Conservation (phyloP, 73 alveolate species). For the Tetrahymena thermophila region DNA sequence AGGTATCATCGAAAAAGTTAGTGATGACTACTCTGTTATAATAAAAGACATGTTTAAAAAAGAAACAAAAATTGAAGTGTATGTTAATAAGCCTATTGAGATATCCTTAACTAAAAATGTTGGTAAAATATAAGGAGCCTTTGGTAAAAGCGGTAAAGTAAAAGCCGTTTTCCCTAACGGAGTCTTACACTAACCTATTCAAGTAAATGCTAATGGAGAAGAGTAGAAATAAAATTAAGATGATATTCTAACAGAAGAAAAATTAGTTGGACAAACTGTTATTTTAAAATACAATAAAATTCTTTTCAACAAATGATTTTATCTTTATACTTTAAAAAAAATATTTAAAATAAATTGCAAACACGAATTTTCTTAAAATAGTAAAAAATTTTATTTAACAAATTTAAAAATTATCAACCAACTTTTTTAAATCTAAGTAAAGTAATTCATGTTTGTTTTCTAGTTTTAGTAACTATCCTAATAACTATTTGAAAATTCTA, state of each 20-base stretch:
- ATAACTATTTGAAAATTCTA: no score
- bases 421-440: no score
- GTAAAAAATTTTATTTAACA: neutral
- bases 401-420: no score
- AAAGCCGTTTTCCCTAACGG: constrained; percentile 75
- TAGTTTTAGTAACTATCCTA: no score
- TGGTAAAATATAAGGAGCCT: constrained; percentile 83
- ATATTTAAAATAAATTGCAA: no score
- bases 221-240: neutral
- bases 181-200: neutral
- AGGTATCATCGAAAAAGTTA: constrained; percentile 85
- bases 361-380: neutral
- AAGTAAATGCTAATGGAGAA: neutral
- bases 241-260: neutral
- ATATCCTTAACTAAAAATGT: constrained; percentile 51
- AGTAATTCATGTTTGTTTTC: no score
- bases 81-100: constrained; percentile 63
- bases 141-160: constrained; percentile 95
- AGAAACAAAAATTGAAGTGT: constrained; percentile 74
- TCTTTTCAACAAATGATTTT: neutral
- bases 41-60: constrained; percentile 78
- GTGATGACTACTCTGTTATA: constrained; percentile 57
- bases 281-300: neutral
- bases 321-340: neutral
- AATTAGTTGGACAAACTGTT: neutral